Base-by-base conservation (phyloP, 352 stramenopile species). In the Globisporangium cystogenes region DNA sequence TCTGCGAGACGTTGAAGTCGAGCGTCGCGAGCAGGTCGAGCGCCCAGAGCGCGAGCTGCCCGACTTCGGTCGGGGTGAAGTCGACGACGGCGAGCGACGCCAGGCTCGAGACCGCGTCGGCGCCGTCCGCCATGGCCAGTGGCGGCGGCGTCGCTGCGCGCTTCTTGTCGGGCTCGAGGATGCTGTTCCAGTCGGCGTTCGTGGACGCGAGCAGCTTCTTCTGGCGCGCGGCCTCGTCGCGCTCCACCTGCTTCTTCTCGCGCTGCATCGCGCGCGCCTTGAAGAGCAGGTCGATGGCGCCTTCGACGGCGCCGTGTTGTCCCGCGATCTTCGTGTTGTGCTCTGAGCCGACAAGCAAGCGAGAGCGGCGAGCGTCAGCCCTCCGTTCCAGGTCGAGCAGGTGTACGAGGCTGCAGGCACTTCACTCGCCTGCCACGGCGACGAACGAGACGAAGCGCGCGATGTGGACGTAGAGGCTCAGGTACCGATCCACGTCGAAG, bases 1-100 rank as follows among this genome's bases (percentile, higher is more conserved):
- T 90, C 62, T 76, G 67, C 33, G 67, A 74, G 7, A 86, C 68
- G 58, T 90, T 90, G 52, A 81, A 87, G 43, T 85, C 74, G 14
- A 87, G 58, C 47, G 56, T 73, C 39, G 74, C 72, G 33, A 90
- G 65, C 47, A 87, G 53, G 41, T 90, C 79, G n/a, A 90, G 67
- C 5, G 79, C 70, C 79, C 79, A 90, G n/a, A 87, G 63, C 15
- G 74, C 72, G 43, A 79, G 76, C 51, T 90, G 79, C 3, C 70
- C 79, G 21, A 90, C 69, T 42, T 90, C 79, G 0, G 73, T 72
- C 7, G 76, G 77, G 0, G 76, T 86, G 35, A 83, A 87, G 46
- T 87, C 79, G 2, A 87, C 74, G 4, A 73, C 66, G 14, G 76
- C 67, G 8, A 87, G 62, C 2, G 67, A 70, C 8, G 55, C 70